Base-by-base conservation (phyloP, 371 early-diverging fungal species). In the Mucor saturninus region DNA sequence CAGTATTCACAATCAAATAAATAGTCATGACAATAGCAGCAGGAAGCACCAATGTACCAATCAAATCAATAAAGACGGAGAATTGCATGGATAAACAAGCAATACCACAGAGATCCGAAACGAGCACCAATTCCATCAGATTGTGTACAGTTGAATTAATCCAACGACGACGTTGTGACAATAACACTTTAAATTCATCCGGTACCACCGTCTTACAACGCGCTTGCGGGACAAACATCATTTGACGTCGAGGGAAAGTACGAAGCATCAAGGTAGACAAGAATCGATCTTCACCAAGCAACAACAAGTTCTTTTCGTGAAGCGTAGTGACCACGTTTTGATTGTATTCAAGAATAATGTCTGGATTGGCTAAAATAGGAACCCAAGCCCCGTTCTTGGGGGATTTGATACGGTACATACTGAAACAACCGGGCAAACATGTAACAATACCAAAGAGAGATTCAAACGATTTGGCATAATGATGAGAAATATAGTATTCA, bases 71-170 rank as follows among this genome's bases (percentile, higher is more conserved):
- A 61, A 96, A 91, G 9, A 98, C 93, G 39, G 96, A 91, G 79
- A 98, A 98, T 73, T 97, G 99, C 99, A 99, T 99, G 21, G 96
- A 95, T 69, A 96, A 95, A 76, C 96, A 99, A 64, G 97, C 98
- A 43, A 93, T 94, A 11, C 99, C 99, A 73, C 99, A 99, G 56
- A 99, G 84, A 67, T 97, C 91, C 29, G 91, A 86, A 4, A 99
- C 92, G 53, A 93, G 77, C 35, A 98, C 86, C 51, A 99, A 80
- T 79, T 98, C 99, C 76, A 98, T 84, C 60, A 99, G 75, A 64
- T 99, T 99, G 64, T 97, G 98, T 21, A 97, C 83, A 3, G 99
- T 99, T 2, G 98, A 98, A 77, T 99, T 99, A 77, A 99, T 99
- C 99, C 99, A 99, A 56, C 99, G 82, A 64, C 99, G 87, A 14